Evolutionary conservation across 2,329 filamentous ascomycete genomes (phyloP), one percentile per base, ranked within the genome.

Genomic region (Alternaria gansuensis): DNA sequence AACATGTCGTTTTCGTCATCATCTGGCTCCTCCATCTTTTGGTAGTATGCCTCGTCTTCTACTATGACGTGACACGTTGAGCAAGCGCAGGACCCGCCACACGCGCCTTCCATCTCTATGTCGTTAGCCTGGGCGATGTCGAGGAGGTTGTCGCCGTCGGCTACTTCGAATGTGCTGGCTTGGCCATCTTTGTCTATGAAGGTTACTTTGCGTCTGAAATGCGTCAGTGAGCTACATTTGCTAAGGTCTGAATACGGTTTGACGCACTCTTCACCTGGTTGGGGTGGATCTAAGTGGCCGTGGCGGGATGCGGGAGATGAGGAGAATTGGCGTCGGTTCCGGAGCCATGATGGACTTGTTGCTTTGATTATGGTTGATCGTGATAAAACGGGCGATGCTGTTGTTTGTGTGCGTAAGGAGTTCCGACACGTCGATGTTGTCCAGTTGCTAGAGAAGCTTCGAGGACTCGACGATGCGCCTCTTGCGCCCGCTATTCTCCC

Each of bases 51-150:
- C 43, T 91, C 87, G 71, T 90, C 87, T 58, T 86, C 79, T 36
- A 97, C 90, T 62, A 97, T 93, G 56, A 96, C 89, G 80, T 97
- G 93, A 81, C 93, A 97, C 5, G 93, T 97, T 57, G 91, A 95
- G 81, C 93, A 97, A 54, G 93, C 93, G 79, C 93, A 97, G 33
- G 91, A 95, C 23, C 93, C 95, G 67, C 95, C 95, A 74, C 95
- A 99, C 11, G 95, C 95, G 62, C 95, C 93, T 83, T 99, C 95
- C 94, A 99, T 98, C 78, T 99, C 95, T 40, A 99, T 82, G 74
- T 98, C 94, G 78, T 98, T 87, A 44, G 90, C 92, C 77, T 97
- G 94, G 23, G 94, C 95, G 73, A 99, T 94, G 73, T 98, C 94
- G 54, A 99, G 84, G 53, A 99, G 83, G 78, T 99, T 99, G 79